A percentile compares a stretch with the other conserved stretches of the same genome.
Conservation (phyloP, 345 rosid genomes). For the Syzygium jambos region DNA sequence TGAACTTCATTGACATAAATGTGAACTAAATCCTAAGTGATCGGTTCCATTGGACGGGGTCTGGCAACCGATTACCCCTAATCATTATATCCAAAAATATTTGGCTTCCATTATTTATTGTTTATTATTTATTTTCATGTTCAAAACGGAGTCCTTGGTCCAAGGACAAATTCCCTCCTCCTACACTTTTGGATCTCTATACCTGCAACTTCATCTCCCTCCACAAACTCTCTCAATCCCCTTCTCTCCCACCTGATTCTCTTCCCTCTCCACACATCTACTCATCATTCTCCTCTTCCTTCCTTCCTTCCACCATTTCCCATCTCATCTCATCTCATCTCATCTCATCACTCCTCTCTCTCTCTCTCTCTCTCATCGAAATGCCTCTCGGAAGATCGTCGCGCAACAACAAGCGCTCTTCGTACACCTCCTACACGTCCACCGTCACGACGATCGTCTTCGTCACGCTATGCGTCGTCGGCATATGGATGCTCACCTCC, state of each 20-base stretch:
- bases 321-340: not conserved
- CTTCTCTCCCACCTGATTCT: not conserved
- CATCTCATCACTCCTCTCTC: not conserved
- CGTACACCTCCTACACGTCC: slow-evolving; percentile 31
- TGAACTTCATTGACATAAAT: too few relatives aligned
- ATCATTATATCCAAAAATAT: not conserved
- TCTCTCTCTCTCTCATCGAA: not conserved
- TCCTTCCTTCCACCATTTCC: not conserved
- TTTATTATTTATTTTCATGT: not conserved
- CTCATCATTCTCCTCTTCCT: not conserved
- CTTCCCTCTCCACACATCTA: not conserved
- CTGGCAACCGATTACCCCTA: too few relatives aligned
- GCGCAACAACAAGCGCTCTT: slow-evolving; percentile 42
- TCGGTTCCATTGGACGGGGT: too few relatives aligned
- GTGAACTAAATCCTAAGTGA: too few relatives aligned
- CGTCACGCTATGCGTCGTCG: slow-evolving; percentile 55
- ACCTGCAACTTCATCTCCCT: not conserved
- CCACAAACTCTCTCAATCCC: not conserved
- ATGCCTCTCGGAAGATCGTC: slow-evolving; percentile 50
- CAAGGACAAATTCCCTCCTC: not conserved
- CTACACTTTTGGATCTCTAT: not conserved
- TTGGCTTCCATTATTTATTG: not conserved
- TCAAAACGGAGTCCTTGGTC: not conserved
- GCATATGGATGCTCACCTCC: slow-evolving; percentile 73
- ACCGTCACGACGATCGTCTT: slow-evolving; percentile 50